phyloP scores from a whole-genome alignment of 106 monocot species.

The Dactylorhiza incarnata region DNA sequence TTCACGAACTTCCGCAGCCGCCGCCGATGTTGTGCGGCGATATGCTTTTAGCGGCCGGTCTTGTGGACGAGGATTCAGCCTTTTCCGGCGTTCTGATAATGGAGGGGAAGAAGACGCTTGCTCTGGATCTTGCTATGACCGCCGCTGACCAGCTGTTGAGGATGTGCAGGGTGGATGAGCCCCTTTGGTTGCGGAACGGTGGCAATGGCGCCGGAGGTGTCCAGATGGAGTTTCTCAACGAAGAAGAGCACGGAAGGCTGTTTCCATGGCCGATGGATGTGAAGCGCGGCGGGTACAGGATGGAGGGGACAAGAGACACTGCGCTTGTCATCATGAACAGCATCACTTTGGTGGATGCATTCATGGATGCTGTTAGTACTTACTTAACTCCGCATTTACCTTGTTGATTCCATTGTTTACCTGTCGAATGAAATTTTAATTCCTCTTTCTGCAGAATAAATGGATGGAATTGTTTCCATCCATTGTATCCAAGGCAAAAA shows the following conservation, averaged over 20 bases:
- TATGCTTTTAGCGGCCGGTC: conserved; percentile 11
- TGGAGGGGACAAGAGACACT: conserved; percentile 62
- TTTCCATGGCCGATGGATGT: conserved; percentile 65
- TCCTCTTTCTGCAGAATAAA: conserved; percentile 67
- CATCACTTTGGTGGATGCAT: conserved; percentile 83
- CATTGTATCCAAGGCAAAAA: conserved; percentile 68
- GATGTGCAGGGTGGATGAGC: conserved; percentile 51
- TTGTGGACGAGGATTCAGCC: conserved; percentile 5
- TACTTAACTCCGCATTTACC: not conserved
- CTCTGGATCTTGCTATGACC: conserved; percentile 62
- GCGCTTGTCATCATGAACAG: conserved; percentile 89
- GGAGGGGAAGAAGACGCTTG: conserved; percentile 60
- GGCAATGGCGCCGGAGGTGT: conserved; percentile 2
- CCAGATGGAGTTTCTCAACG: conserved; percentile 26
- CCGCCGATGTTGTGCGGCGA: conserved; percentile 21
- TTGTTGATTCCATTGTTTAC: not conserved
- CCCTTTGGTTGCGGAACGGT: conserved; percentile 47
- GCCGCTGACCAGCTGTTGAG: conserved; percentile 50
- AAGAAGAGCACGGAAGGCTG: conserved; percentile 52
- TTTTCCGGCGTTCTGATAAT: conserved; percentile 25
- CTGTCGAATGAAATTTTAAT: not conserved
- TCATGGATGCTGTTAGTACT: conserved; percentile 70
- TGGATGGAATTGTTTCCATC: conserved; percentile 95
- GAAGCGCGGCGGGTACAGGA: conserved; percentile 34
- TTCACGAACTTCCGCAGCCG: conserved; percentile 20